These are phyloP conservation scores for Cercospora sp. DNA, from an alignment of 2,329 filamentous ascomycete species.

Conservation along the genomic window DNA sequence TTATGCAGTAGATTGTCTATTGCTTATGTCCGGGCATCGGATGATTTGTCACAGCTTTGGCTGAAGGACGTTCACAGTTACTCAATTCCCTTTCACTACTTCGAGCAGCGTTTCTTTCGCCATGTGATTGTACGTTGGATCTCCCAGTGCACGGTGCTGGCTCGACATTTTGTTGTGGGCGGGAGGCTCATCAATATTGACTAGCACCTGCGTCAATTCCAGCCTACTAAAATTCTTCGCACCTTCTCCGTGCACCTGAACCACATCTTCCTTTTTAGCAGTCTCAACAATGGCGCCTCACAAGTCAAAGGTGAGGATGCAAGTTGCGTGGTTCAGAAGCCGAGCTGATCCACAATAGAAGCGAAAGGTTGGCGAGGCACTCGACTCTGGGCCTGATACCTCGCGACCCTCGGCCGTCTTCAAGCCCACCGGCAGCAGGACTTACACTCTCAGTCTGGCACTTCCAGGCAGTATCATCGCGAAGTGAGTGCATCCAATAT, in stretches of 20 bases:
- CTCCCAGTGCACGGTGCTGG: background rate
- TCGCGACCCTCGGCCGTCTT: conserved; percentile 71
- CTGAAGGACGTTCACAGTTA: background rate
- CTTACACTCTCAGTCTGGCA: conserved; percentile 75
- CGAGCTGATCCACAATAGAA: conserved; percentile 20
- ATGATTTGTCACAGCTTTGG: background rate
- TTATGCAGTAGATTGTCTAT: background rate
- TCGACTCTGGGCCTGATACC: conserved; percentile 48
- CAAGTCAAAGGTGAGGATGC: conserved; percentile 23
- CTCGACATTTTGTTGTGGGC: background rate
- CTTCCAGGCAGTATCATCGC: conserved; percentile 75
- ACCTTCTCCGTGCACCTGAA: background rate
- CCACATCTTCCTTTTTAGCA: background rate
- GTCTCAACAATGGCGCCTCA: conserved; percentile 21
- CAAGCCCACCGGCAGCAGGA: conserved; percentile 61
- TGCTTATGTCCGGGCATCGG: background rate
- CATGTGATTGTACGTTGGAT: background rate
- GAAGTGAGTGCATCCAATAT: conserved; percentile 56
- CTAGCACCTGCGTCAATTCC: background rate
- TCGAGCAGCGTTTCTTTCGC: background rate
- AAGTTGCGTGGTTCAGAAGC: background rate
- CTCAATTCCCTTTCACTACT: background rate
- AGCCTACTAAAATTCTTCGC: background rate
- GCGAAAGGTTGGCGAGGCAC: conserved; percentile 19
- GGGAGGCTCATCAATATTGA: background rate